Percentiles rank a stretch among this genome's conserved stretches.
Conservation (phyloP, 2,329 filamentous ascomycete genomes). For the Allantophomopsis cytisporea region DNA sequence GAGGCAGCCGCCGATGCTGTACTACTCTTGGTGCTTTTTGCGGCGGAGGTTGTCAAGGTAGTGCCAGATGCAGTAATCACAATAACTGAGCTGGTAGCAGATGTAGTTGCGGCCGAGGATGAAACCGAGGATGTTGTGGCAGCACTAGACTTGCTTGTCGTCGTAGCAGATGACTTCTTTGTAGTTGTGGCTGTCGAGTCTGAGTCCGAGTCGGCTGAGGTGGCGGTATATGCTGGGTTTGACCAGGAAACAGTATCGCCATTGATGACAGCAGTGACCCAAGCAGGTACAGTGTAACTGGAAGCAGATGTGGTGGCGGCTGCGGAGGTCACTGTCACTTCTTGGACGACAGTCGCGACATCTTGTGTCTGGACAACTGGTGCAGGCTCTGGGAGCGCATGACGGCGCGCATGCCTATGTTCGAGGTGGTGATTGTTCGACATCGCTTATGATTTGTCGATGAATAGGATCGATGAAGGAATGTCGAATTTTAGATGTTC, state of each 20-base stretch:
- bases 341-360: conserved; percentile 30
- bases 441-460: conserved; percentile 3
- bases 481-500: too few species aligned
- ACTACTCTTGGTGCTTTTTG: not conserved
- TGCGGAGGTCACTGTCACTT: conserved; percentile 16
- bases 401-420: conserved; percentile 1
- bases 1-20: not conserved
- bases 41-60: not conserved
- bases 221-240: conserved; percentile 2
- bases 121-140: conserved; percentile 3
- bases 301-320: conserved; percentile 3
- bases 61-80: not conserved
- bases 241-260: not conserved
- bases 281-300: conserved; percentile 7
- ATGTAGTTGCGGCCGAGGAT: not conserved
- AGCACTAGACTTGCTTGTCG: not conserved
- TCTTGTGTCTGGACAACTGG: conserved; percentile 12
- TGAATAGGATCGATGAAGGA: too few species aligned
- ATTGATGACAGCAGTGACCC: conserved; percentile 5
- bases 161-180: not conserved
- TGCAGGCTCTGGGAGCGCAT: conserved; percentile 3
- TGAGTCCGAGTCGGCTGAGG: not conserved
- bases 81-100: not conserved
- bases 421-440: conserved; percentile 1
- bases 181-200: not conserved